A percentile compares a stretch with the other conserved stretches of the same genome.
phyloP scores from a whole-genome alignment of 805 yeast species.

The Candida ficus region DNA sequence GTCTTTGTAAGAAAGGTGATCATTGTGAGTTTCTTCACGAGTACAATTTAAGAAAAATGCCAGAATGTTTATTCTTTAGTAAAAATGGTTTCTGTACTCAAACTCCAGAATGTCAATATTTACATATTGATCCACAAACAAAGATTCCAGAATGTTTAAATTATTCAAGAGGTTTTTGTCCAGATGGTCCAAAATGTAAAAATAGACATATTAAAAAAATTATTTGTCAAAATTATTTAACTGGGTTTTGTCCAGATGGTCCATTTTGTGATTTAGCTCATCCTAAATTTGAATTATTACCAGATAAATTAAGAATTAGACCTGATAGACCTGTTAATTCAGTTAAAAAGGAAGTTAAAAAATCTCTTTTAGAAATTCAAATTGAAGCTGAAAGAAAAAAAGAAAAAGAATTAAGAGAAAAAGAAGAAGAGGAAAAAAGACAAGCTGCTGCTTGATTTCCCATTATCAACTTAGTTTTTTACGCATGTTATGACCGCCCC shows the following conservation, averaged over 20 bases:
- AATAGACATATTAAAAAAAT: slow-evolving; percentile 74
- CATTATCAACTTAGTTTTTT: too few species aligned
- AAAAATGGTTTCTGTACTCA: slow-evolving; percentile 84
- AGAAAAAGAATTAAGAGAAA: slow-evolving; percentile 15
- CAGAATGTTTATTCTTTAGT: slow-evolving; percentile 87
- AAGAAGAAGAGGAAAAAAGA: neutral
- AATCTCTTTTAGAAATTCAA: slow-evolving; percentile 23
- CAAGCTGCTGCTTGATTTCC: neutral
- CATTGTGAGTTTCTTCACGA: slow-evolving; percentile 96
- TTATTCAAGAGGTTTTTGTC: slow-evolving; percentile 86
- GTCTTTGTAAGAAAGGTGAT: slow-evolving; percentile 93
- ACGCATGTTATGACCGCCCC: too few species aligned
- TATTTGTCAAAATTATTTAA: slow-evolving; percentile 72
- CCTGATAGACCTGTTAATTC: slow-evolving; percentile 26
- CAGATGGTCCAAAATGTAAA: slow-evolving; percentile 82
- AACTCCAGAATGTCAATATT: slow-evolving; percentile 87
- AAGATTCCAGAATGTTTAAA: slow-evolving; percentile 85
- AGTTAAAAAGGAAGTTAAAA: slow-evolving; percentile 13
- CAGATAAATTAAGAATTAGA: slow-evolving; percentile 33
- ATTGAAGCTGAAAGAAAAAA: slow-evolving; percentile 22
- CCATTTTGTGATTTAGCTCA: slow-evolving; percentile 67
- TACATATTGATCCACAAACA: slow-evolving; percentile 85
- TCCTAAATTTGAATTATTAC: slow-evolving; percentile 62
- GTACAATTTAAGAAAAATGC: slow-evolving; percentile 90
- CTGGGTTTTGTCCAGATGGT: slow-evolving; percentile 94